Percentiles rank a stretch among this genome's conserved stretches.
phyloP scores from a whole-genome alignment of 345 rosid species.

The Acer negundo region DNA sequence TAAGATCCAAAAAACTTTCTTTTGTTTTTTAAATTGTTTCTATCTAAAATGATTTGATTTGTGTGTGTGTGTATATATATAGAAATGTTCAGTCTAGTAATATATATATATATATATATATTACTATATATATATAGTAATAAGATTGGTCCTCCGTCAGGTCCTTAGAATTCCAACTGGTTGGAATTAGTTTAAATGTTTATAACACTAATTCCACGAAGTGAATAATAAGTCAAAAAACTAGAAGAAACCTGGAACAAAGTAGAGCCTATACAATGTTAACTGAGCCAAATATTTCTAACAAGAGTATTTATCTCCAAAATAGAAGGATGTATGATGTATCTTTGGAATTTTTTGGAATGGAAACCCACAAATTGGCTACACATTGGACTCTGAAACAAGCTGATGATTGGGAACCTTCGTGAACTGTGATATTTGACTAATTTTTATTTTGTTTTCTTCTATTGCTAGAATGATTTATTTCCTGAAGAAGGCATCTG shows the following conservation, averaged over 20 bases:
- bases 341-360: neutral
- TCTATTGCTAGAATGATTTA: constrained; percentile 72
- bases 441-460: constrained; percentile 28
- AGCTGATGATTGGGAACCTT: constrained; percentile 11
- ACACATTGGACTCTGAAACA: neutral
- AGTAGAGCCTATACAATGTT: neutral
- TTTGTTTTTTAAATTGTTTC: too few relatives aligned
- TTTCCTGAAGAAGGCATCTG: constrained; percentile 91
- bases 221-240: neutral
- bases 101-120: too few relatives aligned
- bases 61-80: too few relatives aligned
- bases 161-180: too few relatives aligned
- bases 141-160: too few relatives aligned
- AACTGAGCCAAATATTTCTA: neutral
- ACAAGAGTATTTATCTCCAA: neutral
- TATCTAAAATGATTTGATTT: neutral
- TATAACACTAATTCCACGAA: too few relatives aligned
- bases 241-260: neutral
- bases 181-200: too few relatives aligned
- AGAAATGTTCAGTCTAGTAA: too few relatives aligned
- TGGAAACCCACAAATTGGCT: neutral
- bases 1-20: too few relatives aligned
- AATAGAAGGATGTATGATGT: neutral
- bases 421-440: constrained; percentile 33
- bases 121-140: too few relatives aligned